Evolutionary conservation across 2,329 filamentous ascomycete genomes (phyloP).

Genomic region (Ceratocystis destructans): DNA sequence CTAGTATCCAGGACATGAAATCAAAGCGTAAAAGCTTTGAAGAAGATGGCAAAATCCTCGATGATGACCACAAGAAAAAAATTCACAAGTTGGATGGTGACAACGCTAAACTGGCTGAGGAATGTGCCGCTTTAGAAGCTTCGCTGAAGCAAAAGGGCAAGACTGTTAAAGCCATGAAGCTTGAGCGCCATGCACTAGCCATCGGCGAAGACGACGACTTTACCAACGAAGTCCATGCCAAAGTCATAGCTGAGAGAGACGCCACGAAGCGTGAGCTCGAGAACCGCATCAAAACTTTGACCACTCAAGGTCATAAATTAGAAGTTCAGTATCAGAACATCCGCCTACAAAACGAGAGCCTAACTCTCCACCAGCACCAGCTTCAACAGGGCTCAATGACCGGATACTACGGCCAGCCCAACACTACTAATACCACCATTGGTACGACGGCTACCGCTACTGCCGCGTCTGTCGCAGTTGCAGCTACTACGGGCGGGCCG

Average conservation of each 20-base stretch:
- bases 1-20: constrained; percentile 46
- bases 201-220: constrained; percentile 48
- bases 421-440: constrained; percentile 17
- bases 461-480: constrained; percentile 23
- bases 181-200: constrained; percentile 49
- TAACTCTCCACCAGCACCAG: constrained; percentile 32
- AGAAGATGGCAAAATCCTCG: constrained; percentile 38
- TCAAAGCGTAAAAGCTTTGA: constrained; percentile 41
- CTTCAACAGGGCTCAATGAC: constrained; percentile 21
- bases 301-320: constrained; percentile 34
- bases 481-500: background rate
- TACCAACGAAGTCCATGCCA: constrained; percentile 35
- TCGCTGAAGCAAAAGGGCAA: constrained; percentile 51
- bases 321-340: constrained; percentile 29
- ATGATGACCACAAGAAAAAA: constrained; percentile 38
- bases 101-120: constrained; percentile 49
- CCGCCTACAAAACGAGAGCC: constrained; percentile 33
- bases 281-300: constrained; percentile 10
- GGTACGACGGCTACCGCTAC: constrained; percentile 23
- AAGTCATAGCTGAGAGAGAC: constrained; percentile 7
- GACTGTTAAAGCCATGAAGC: constrained; percentile 60
- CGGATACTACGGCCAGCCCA: constrained; percentile 14
- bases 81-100: constrained; percentile 39
- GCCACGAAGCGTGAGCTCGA: constrained; percentile 12
- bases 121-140: constrained; percentile 51